Evolutionary conservation across 345 rosid genomes (phyloP), one percentile per base, ranked within the genome.

Genomic region (Stellera chamaejasme): DNA sequence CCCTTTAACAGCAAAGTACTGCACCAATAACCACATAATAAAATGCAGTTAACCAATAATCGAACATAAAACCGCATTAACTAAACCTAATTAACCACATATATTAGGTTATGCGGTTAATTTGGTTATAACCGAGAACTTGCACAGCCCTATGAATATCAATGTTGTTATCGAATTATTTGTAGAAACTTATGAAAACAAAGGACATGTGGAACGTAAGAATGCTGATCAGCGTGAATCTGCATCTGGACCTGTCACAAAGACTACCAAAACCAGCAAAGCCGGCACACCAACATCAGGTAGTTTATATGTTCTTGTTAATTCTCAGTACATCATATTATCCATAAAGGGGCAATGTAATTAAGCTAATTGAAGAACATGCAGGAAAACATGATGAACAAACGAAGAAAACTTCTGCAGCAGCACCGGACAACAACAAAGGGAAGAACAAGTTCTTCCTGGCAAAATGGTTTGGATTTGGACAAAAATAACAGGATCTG

Each of bases 401-500:
- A 50, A 72, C 75, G 11, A 60, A 50, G 9, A 55, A 68, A 43
- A 55, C 68, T 32, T 64, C 70, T n/a, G n/a, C 48, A 36, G 43
- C 69, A 52, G 27, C 53, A 19, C 52, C 67, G 11, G 68, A 66
- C 59, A 54, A 55, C 16, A 56, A 75, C 62, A 62, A 70, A 3
- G 80, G 82, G 54, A 81, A 84, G 69, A 82, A 68, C 48, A 74
- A 52, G 64, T 77, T 66, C 65, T 81, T 72, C 74, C 68, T 79
- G 13, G 77, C 85, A 54, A 79, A 67, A 53, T 79, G 80, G 78
- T 82, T 79, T 65, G 82, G 82, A 52, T 70, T 74, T 53, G 82
- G 88, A 56, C 60, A 72, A 45, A 81, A 77, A 57, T 84, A 71
- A 77, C 9, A 32, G 39, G 7, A 32, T 32, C 9, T 2, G 39